Conservation (phyloP, 495 filamentous ascomycete genomes). For the Xylaria scruposa region DNA sequence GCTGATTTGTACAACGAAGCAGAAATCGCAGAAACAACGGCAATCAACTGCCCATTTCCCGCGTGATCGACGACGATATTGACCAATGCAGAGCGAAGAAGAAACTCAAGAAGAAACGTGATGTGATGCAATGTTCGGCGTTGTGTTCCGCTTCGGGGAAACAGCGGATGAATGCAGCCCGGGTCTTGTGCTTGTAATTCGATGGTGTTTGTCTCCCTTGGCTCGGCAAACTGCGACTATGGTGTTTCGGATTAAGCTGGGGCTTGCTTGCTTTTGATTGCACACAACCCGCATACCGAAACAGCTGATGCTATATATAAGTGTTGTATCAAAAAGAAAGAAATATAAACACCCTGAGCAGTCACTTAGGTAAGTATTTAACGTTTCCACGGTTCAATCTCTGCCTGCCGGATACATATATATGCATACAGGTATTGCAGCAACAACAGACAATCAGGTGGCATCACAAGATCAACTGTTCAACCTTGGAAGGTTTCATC, state of each 20-base stretch:
- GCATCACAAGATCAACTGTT: not conserved
- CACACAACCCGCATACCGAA: slow-evolving; percentile 1
- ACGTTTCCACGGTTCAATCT: not conserved
- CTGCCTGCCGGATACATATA: too few species aligned
- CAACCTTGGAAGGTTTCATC: not conserved
- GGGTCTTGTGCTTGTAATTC: not conserved
- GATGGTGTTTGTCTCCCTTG: not conserved
- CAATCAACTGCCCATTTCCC: not conserved
- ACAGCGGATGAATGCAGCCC: not conserved
- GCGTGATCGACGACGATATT: not conserved
- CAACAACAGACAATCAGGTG: not conserved
- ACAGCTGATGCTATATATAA: not conserved
- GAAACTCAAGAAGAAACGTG: not conserved
- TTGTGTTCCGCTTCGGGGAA: slow-evolving; percentile 5
- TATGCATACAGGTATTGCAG: too few species aligned
- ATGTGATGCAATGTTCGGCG: slow-evolving; percentile 3
- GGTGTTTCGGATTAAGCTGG: not conserved
- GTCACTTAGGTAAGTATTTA: not conserved
- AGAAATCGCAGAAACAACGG: not conserved
- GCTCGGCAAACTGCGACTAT: slow-evolving; percentile 3
- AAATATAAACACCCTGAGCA: too few species aligned
- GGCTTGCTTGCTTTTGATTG: not conserved
- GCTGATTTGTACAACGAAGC: not conserved
- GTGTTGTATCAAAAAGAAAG: too few species aligned
- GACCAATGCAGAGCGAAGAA: not conserved